These are phyloP conservation scores for Arachnomyces sp. DNA, from an alignment of 2,329 filamentous ascomycete genomes.

Conservation along the genomic window DNA sequence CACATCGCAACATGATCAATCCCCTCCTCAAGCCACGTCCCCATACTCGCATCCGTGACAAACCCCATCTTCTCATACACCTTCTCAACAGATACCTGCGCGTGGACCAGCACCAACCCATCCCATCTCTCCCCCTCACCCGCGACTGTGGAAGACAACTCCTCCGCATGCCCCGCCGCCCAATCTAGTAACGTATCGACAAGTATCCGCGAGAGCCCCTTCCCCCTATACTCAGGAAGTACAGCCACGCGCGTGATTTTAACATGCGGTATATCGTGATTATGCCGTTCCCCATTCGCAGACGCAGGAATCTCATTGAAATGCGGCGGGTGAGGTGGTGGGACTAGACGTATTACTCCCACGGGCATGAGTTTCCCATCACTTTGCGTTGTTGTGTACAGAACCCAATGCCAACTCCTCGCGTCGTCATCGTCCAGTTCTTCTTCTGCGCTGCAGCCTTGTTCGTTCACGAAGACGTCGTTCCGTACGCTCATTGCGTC, in stretches of 20 bases:
- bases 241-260: conserved; percentile 76
- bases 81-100: conserved; percentile 57
- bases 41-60: conserved; percentile 61
- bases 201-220: conserved; percentile 52
- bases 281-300: conserved; percentile 11
- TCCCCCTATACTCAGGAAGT: conserved; percentile 54
- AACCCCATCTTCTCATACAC: conserved; percentile 70
- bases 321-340: conserved; percentile 62
- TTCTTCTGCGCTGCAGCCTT: conserved; percentile 50
- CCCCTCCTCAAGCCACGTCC: conserved; percentile 73
- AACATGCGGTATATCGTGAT: conserved; percentile 63
- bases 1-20: conserved; percentile 85
- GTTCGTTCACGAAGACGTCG: conserved; percentile 51
- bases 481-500: conserved; percentile 52
- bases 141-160: conserved; percentile 20
- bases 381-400: conserved; percentile 54
- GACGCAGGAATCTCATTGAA: conserved; percentile 22
- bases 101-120: conserved; percentile 70
- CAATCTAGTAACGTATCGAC: conserved; percentile 62
- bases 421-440: conserved; percentile 77
- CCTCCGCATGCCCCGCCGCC: conserved; percentile 52
- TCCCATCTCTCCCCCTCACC: conserved; percentile 47
- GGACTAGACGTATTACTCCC: conserved; percentile 70
- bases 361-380: conserved; percentile 44
- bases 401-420: conserved; percentile 76